Base-by-base conservation (phyloP, 1,139 yeast species). In the Geotrichum restrictum region DNA sequence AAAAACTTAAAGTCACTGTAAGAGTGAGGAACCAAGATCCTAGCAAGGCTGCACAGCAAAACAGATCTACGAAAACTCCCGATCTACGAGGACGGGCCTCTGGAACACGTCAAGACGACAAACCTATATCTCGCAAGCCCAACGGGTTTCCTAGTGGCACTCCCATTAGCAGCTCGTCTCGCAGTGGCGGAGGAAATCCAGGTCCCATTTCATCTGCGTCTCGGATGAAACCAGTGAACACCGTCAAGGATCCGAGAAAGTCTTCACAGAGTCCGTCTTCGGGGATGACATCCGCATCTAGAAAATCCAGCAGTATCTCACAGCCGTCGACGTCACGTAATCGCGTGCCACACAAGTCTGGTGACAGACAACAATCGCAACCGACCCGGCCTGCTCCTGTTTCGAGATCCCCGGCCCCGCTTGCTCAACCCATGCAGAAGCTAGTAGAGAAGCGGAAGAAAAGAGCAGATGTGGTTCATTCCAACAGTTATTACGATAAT, bases 1-100 rank as follows among this genome's bases (percentile, higher is more conserved):
- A 67, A 36, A 69, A 69, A 54, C 63, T 72, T 39, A 70, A 65
- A 55, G 50, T 72, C 45, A 65, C 64, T 1, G 63, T 72, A 44
- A 70, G 69, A 51, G 69, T 69, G 6, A 56, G 45, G 45, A 40
- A 34, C 5, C 37, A 21, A 8, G 46, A 56, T 16, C 16, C 51
- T 40, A 22, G 53, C 45, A 41, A 37, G 45, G 34, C 55, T 42
- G 14, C 43, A 13, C 33, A 27, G 7, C n/a, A 51, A 3, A 47
- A 39, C 39, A 19, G 27, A 32, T 16, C 48, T 27, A n/a, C 40
- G 39, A 27, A 11, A 22, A 38, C 24, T 18, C 34, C 37, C 21
- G 49, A 37, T 14, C 49, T 37, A 24, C 16, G 27, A 4, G 18
- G 21, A 21, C 40, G 45, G 18, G 37, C 24, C 7, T n/a, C 37